Percentiles rank a stretch among this genome's conserved stretches.
phyloP scores from a whole-genome alignment of 768 basidiomycete species.

The Candolleomyces eurysporus region DNA sequence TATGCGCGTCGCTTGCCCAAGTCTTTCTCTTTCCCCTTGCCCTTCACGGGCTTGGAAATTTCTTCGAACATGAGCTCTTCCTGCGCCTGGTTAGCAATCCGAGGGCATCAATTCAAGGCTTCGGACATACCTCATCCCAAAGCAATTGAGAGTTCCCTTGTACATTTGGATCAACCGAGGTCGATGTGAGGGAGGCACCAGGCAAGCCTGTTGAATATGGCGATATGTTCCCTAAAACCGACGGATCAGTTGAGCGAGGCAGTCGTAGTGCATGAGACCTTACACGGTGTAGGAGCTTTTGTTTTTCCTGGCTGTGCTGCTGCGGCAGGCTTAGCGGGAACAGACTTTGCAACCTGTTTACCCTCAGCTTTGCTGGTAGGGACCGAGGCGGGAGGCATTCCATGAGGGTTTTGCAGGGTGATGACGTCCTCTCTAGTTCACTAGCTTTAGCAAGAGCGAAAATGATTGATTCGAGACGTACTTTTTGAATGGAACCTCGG shows the following conservation, averaged over 20 bases:
- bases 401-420: conserved; percentile 91
- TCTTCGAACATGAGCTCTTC: conserved; percentile 99
- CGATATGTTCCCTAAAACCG: conserved; percentile 75
- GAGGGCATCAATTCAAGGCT: neutral
- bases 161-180: conserved; percentile 76
- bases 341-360: conserved; percentile 27
- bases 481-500: conserved; percentile 85
- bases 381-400: conserved; percentile 58
- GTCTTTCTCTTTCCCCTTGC: conserved; percentile 92
- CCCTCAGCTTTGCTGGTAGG: conserved; percentile 19
- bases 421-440: conserved; percentile 76
- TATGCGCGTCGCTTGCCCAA: conserved; percentile 90
- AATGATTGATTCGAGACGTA: conserved; percentile 27
- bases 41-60: conserved; percentile 73
- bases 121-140: conserved; percentile 80
- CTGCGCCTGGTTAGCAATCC: conserved; percentile 26
- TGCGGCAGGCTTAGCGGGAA: conserved; percentile 30
- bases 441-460: neutral
- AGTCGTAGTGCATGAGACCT: conserved; percentile 15
- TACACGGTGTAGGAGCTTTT: conserved; percentile 69
- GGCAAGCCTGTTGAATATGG: conserved; percentile 87
- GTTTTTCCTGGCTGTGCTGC: conserved; percentile 35
- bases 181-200: conserved; percentile 92
- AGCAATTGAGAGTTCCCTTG: conserved; percentile 65
- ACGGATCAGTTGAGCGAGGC: neutral